Base-by-base conservation (phyloP, 306 rosid genomes). In the Chamaecrista fasciculata region DNA sequence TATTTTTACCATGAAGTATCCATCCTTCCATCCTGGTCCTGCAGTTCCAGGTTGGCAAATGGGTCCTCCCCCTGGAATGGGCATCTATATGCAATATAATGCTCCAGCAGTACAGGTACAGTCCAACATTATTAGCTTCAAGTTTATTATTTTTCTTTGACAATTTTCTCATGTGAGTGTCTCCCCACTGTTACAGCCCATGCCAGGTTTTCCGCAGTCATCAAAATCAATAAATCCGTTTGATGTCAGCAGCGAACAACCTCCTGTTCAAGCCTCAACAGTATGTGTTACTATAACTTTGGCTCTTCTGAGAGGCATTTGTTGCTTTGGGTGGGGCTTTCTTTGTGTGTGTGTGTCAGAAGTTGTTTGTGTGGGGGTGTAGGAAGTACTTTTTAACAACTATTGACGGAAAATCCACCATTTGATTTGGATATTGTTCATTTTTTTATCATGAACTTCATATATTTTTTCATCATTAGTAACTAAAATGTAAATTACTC, bases 181-280 rank as follows among this genome's bases (percentile, higher is more conserved):
- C 53, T 78, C 46, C 62, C 79, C 61, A 18, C 60, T 84, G 80
- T 66, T 73, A n/a, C 91, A 95, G 99, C 78, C 89, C 11, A 36
- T 76, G 76, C 78, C 83, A 67, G 72, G 63, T 59, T 88, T 81
- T 78, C 82, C 80, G 5, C 95, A 85, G 71, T 63, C 84, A 15
- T 75, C 87, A 44, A 91, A 44, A 66, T 85, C 99, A 34, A 64
- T 75, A 42, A 95, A 95, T 68, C 99, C 99, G 39, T 95, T 95
- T 72, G 99, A 91, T 51, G 81, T 84, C 56, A 72, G 62, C 76
- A 70, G 82, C 7, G 90, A 66, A 69, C 78, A 86, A 59, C 59
- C 79, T 79, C 82, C 78, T 67, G 74, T 65, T 80, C 96, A 84
- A 76, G 81, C 78, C 65, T 76, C 87, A 71, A 49, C 77, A 4